Conservation (phyloP, 257 asterid species). For the Nicotiana benthamiana region DNA sequence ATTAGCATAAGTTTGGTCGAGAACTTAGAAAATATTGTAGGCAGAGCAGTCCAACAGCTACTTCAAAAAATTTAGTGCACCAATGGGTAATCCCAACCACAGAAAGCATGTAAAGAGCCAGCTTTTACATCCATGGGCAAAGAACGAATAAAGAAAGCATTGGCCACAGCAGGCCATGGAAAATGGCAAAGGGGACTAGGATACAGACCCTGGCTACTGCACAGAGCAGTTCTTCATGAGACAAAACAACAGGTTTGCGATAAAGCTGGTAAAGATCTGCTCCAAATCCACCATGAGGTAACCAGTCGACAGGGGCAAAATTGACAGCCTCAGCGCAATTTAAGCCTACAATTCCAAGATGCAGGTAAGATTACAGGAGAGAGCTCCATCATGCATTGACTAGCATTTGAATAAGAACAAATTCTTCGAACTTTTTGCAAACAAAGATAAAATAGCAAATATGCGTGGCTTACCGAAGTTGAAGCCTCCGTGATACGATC, state of each 20-base stretch:
- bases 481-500: constrained; percentile 98
- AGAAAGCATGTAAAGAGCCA: neutral
- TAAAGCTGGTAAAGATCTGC: constrained; percentile 84
- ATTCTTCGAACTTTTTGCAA: neutral
- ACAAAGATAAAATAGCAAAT: constrained; percentile 8
- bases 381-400: constrained; percentile 2
- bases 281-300: constrained; percentile 96
- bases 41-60: neutral
- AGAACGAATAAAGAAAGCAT: neutral
- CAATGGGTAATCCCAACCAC: neutral
- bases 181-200: constrained; percentile 10
- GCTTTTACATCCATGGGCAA: neutral
- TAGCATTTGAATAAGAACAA: neutral
- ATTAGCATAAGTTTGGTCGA: neutral
- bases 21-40: neutral
- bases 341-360: constrained; percentile 52
- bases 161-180: neutral
- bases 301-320: constrained; percentile 99
- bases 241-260: constrained; percentile 80
- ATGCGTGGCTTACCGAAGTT: constrained; percentile 63
- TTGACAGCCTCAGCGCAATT: constrained; percentile 99
- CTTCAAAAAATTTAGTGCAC: neutral
- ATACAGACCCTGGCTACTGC: constrained; percentile 69
- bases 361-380: constrained; percentile 8
- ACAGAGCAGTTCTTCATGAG: constrained; percentile 90